These are phyloP conservation scores for Neopestalotiopsis sp. DNA, from an alignment of 2,329 filamentous ascomycete genomes.

Conservation along the genomic window DNA sequence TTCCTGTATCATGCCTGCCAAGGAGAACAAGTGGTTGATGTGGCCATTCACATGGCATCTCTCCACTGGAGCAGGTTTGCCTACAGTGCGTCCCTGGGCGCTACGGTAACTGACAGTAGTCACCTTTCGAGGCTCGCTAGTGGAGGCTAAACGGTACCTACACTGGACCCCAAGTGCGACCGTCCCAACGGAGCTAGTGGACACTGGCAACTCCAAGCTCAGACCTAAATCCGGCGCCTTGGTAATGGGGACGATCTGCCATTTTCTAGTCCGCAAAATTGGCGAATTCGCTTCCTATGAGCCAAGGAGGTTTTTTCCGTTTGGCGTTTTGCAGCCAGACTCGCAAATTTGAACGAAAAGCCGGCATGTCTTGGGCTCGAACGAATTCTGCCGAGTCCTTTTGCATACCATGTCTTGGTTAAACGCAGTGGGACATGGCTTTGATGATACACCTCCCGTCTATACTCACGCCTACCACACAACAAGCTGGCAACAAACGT, in stretches of 20 bases:
- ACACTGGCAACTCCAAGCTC: not conserved
- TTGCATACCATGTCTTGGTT: not conserved
- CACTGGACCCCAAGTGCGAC: not conserved
- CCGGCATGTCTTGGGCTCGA: not conserved
- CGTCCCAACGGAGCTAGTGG: not conserved
- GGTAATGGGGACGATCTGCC: not conserved
- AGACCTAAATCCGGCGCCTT: not conserved
- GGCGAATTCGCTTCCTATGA: not conserved
- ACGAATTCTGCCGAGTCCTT: not conserved
- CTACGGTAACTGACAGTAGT: too few species aligned
- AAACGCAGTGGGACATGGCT: too few species aligned
- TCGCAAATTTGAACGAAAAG: not conserved
- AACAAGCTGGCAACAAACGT: too few species aligned
- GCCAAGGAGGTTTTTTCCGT: not conserved
- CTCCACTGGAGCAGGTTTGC: too few species aligned
- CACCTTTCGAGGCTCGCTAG: too few species aligned
- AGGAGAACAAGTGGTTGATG: too few species aligned
- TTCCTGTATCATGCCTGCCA: too few species aligned
- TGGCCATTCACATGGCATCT: too few species aligned
- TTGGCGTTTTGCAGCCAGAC: not conserved
- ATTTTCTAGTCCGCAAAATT: not conserved
- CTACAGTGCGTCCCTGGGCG: too few species aligned
- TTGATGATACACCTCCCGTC: too few species aligned
- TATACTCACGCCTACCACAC: too few species aligned
- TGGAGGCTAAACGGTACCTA: too few species aligned